A percentile compares a stretch with the other conserved stretches of the same genome.
These are phyloP conservation scores for Tolypocladium amazonense DNA, from an alignment of 2,329 filamentous ascomycete species.

Conservation along the genomic window DNA sequence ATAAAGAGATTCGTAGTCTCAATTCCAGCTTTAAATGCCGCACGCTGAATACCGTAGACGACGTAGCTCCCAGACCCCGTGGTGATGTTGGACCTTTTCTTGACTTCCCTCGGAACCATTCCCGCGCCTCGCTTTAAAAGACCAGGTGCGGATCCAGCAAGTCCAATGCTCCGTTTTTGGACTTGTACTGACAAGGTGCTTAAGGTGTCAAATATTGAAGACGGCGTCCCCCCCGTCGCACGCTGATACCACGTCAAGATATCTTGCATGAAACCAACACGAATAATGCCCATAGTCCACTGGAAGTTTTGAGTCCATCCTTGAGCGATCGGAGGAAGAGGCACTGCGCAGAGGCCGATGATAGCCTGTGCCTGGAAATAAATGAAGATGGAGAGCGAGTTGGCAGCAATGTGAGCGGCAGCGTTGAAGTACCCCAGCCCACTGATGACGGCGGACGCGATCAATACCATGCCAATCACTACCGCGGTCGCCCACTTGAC, in stretches of 20 bases:
- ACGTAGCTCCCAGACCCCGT: slow-evolving; percentile 44
- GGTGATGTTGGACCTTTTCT: slow-evolving; percentile 44
- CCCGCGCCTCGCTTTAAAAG: slow-evolving; percentile 45
- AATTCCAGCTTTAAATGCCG: slow-evolving; percentile 65
- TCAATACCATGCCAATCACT: slow-evolving; percentile 72
- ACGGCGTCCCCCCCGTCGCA: slow-evolving; percentile 76
- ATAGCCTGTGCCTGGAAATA: slow-evolving; percentile 95
- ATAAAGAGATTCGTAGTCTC: slow-evolving; percentile 90
- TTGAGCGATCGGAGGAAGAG: slow-evolving; percentile 76
- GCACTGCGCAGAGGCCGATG: slow-evolving; percentile 71
- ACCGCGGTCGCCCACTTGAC: slow-evolving; percentile 86
- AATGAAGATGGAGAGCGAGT: slow-evolving; percentile 80
- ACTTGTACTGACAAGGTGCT: slow-evolving; percentile 73
- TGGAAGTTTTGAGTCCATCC: slow-evolving; percentile 97
- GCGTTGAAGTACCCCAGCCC: slow-evolving; percentile 89
- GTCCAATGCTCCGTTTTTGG: slow-evolving; percentile 46
- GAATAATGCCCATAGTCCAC: slow-evolving; percentile 96
- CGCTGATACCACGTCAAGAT: slow-evolving; percentile 96
- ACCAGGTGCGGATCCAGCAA: slow-evolving; percentile 22
- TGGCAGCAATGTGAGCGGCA: slow-evolving; percentile 86
- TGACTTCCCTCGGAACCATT: slow-evolving; percentile 34
- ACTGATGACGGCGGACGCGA: slow-evolving; percentile 80
- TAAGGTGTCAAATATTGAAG: slow-evolving; percentile 65
- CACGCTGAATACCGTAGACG: slow-evolving; percentile 77
- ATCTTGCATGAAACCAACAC: slow-evolving; percentile 70